Base-by-base conservation (phyloP, 2,329 filamentous ascomycete genomes). In the Trichoderma sp. region DNA sequence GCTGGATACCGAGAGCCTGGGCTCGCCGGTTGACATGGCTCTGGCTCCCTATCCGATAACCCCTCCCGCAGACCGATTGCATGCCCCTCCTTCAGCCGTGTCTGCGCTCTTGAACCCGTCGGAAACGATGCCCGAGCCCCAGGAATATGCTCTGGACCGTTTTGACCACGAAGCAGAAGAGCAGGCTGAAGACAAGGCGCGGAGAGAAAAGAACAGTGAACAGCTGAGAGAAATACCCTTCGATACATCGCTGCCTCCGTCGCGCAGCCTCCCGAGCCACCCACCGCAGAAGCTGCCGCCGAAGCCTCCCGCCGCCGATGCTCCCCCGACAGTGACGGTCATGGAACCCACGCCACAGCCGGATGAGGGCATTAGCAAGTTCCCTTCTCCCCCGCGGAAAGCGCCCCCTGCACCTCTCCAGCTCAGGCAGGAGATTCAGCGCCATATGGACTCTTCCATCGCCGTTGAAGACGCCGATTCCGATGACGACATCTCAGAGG, bases 371-470 rank as follows among this genome's bases (percentile, higher is more conserved):
- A 72, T 82, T 5, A 74, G 78, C 10, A 81, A 82, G 67, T 88
- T 87, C 65, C 81, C 84, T 2, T 83, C 87, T 1, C 88, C 89
- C 15, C 85, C 86, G 57, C 86, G 93, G 66, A 97, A 96, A 75
- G 86, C 89, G 6, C 93, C 93, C 3, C 94, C 94, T 54, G 91
- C 92, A 14, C 93, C 94, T 2, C 77, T 98, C 62, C 89, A 93
- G 72, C 82, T 98, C 26, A 71, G 71, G 24, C 70, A 76, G 24
- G 71, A 72, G 21, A 61, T 66, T 47, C 68, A 71, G 34, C 69
- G 63, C 2, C 68, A 71, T 14, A 47, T 72, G 9, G 68, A 69
- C 12, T 63, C 70, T 17, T 66, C 70, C 1, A 65, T 69, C 4
- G 86, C 89, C n/a, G 87, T 88, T 14, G 83, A 85, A 2, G 85